phyloP scores from a whole-genome alignment of 345 rosid species.

The Raphanus sativus region DNA sequence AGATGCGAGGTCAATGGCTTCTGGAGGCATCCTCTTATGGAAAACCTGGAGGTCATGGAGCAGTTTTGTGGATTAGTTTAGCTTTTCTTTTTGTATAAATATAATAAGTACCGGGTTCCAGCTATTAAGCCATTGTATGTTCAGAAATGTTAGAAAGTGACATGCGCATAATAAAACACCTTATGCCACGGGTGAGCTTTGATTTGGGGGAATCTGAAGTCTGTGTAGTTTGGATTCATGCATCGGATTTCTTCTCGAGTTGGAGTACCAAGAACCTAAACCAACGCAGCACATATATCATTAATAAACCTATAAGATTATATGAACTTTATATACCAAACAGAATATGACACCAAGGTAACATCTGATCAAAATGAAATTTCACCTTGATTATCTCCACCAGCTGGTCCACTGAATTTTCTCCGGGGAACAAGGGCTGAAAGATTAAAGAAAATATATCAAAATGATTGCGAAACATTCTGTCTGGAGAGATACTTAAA shows the following conservation, averaged over 20 bases:
- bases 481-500: not conserved
- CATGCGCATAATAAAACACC: slow-evolving; percentile 33
- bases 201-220: slow-evolving; percentile 74
- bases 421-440: slow-evolving; percentile 82
- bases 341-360: not conserved
- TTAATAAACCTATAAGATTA: not conserved
- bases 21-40: slow-evolving; percentile 85
- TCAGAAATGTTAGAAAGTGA: not conserved
- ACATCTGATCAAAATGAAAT: not conserved
- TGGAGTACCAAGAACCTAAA: slow-evolving; percentile 88
- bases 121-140: slow-evolving; percentile 5
- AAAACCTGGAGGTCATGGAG: slow-evolving; percentile 48
- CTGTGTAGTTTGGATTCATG: slow-evolving; percentile 85
- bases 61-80: not conserved
- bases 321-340: not conserved
- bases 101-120: not conserved
- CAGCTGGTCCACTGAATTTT: slow-evolving; percentile 83
- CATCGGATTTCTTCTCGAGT: slow-evolving; percentile 93
- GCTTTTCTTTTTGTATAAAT: not conserved
- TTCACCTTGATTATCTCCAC: slow-evolving; percentile 76
- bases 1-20: slow-evolving; percentile 85
- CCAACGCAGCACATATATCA: slow-evolving; percentile 13
- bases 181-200: slow-evolving; percentile 93
- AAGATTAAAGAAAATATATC: slow-evolving; percentile 1
- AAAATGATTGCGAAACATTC: not conserved